Percentiles rank a stretch among this genome's conserved stretches.
phyloP scores from a whole-genome alignment of 768 basidiomycete genomes.

The Neoboletus brunneissimus region DNA sequence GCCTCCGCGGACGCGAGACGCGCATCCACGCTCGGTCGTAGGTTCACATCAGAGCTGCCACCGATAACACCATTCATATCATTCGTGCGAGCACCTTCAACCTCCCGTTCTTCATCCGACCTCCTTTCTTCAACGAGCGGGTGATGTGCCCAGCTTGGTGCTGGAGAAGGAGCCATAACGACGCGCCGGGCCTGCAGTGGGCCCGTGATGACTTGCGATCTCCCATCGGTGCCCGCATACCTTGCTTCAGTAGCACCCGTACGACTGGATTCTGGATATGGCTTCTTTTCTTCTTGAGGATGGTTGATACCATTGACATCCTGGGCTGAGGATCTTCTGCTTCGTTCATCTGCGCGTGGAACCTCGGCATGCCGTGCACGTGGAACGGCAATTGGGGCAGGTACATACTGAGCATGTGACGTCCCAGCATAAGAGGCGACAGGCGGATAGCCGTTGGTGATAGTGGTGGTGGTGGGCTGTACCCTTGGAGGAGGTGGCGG shows the following conservation, averaged over 20 bases:
- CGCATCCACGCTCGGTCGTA: constrained; percentile 4
- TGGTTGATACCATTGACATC: constrained; percentile 14
- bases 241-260: constrained; percentile 5
- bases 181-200: constrained; percentile 33
- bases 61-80: constrained; percentile 5
- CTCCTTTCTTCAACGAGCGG: constrained; percentile 29
- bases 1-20: constrained; percentile 36
- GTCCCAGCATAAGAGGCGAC: constrained; percentile 7
- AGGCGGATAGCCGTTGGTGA: constrained; percentile 14
- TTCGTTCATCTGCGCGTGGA: constrained; percentile 24
- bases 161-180: constrained; percentile 21
- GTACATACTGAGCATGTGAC: constrained; percentile 14
- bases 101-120: constrained; percentile 32
- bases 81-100: constrained; percentile 4
- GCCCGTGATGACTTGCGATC: constrained; percentile 33
- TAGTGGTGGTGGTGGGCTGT: not conserved
- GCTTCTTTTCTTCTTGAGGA: constrained; percentile 15
- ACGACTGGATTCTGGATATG: constrained; percentile 12
- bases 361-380: constrained; percentile 23
- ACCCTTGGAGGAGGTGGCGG: constrained; percentile 27
- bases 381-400: constrained; percentile 13
- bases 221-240: constrained; percentile 11
- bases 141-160: constrained; percentile 31
- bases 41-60: not conserved
- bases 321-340: constrained; percentile 10